phyloP scores from a whole-genome alignment of 169 alveolate genomes.

The Eimeria acervulina region DNA sequence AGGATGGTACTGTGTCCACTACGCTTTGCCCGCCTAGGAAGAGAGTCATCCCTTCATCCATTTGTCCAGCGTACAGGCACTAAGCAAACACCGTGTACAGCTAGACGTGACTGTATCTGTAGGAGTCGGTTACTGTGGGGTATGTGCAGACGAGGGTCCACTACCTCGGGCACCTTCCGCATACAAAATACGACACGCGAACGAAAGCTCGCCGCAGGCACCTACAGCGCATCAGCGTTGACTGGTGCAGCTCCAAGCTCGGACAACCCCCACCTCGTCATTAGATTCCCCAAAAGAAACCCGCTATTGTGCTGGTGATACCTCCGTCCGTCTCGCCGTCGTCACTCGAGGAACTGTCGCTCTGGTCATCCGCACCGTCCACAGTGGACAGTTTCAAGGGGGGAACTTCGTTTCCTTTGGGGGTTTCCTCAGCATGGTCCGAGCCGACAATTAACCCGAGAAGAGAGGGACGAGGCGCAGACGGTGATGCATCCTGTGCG shows the following conservation, averaged over 20 bases:
- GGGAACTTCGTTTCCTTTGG: constrained; percentile 31
- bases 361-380: constrained; percentile 62
- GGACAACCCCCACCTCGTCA: neutral
- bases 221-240: neutral
- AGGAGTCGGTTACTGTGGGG: neutral
- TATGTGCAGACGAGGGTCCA: neutral
- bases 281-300: constrained; percentile 54
- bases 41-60: neutral
- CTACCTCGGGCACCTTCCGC: neutral
- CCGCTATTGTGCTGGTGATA: constrained; percentile 68
- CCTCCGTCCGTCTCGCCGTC: constrained; percentile 64
- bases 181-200: neutral
- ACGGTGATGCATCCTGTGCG: neutral
- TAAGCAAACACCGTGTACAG: neutral
- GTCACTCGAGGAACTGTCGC: constrained; percentile 61
- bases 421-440: constrained; percentile 10
- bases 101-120: neutral
- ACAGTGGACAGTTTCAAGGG: constrained; percentile 64
- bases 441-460: constrained; percentile 55
- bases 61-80: neutral
- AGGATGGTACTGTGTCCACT: neutral
- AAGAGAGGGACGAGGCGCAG: constrained; percentile 64
- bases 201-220: neutral
- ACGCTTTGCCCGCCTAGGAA: neutral
- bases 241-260: neutral